Percentiles rank a stretch among this genome's conserved stretches.
phyloP scores from a whole-genome alignment of 345 rosid species.

The Conringia planisiliqua region DNA sequence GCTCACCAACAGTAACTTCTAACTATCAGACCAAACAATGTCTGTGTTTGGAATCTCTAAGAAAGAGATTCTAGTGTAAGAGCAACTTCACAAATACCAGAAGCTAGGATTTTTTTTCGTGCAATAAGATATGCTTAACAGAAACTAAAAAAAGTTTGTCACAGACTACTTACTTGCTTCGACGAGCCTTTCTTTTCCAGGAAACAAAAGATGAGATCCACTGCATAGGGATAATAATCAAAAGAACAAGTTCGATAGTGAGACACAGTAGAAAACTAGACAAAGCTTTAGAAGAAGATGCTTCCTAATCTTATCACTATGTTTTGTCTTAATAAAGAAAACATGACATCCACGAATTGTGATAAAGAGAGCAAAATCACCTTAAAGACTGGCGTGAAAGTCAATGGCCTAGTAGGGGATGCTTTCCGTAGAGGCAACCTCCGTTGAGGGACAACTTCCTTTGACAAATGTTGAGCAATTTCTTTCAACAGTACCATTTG shows the following conservation, averaged over 20 bases:
- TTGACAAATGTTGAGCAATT: conserved; percentile 90
- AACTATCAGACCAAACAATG: conserved; percentile 1
- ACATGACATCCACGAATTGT: neutral
- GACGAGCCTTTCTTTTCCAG: conserved; percentile 80
- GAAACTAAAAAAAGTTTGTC: neutral
- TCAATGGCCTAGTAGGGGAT: conserved; percentile 40
- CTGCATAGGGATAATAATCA: conserved; percentile 41
- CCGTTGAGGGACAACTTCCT: conserved; percentile 65
- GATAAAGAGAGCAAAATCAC: conserved; percentile 37
- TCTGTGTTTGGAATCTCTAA: neutral
- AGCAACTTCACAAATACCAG: neutral
- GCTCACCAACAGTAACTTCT: neutral
- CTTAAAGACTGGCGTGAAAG: conserved; percentile 69
- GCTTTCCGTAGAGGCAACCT: conserved; percentile 46
- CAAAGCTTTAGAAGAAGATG: neutral
- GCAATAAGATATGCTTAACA: neutral
- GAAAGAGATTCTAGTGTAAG: neutral
- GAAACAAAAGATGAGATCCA: conserved; percentile 70
- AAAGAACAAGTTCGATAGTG: neutral
- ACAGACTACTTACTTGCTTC: conserved; percentile 72
- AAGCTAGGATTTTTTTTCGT: neutral
- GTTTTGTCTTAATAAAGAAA: neutral
- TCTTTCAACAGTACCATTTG: conserved; percentile 83
- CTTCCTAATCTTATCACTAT: neutral
- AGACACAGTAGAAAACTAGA: neutral